phyloP scores from a whole-genome alignment of 495 filamentous ascomycete genomes.

The Haplographium delicatum region DNA sequence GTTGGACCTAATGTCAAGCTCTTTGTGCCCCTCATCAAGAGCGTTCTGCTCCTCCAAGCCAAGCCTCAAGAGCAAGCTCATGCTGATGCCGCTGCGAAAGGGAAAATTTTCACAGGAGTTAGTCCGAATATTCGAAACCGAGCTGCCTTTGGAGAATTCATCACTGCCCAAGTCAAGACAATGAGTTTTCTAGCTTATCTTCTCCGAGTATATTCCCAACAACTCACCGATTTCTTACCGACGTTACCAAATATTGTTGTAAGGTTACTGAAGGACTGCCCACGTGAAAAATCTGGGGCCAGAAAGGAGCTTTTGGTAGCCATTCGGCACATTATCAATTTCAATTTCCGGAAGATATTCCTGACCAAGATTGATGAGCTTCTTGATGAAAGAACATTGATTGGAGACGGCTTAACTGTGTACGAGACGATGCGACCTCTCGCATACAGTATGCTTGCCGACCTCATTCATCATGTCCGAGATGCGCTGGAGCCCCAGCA shows the following conservation, averaged over 20 bases:
- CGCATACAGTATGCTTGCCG: constrained; percentile 97
- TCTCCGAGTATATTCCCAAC: constrained; percentile 78
- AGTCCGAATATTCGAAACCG: constrained; percentile 92
- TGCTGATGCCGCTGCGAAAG: constrained; percentile 66
- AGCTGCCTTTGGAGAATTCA: constrained; percentile 93
- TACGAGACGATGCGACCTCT: constrained; percentile 95
- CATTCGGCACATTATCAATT: constrained; percentile 98
- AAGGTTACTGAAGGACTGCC: constrained; percentile 86
- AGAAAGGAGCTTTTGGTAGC: constrained; percentile 94
- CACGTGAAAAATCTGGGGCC: constrained; percentile 85
- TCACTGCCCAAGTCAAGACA: constrained; percentile 97
- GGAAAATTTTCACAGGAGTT: constrained; percentile 84
- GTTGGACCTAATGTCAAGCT: constrained; percentile 82
- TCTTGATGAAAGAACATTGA: constrained; percentile 85
- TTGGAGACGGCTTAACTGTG: constrained; percentile 93
- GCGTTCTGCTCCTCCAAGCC: constrained; percentile 81
- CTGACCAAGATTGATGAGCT: constrained; percentile 91
- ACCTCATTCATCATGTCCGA: constrained; percentile 95
- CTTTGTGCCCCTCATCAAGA: constrained; percentile 92
- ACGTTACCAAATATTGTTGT: constrained; percentile 88
- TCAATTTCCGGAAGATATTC: constrained; percentile 96
- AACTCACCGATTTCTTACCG: constrained; percentile 84
- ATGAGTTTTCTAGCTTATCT: constrained; percentile 99
- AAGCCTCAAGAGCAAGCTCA: constrained; percentile 92
- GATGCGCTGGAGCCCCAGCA: constrained; percentile 78